A percentile compares a stretch with the other conserved stretches of the same genome.
These are phyloP conservation scores for Ascochyta clinopodiicola DNA, from an alignment of 2,329 filamentous ascomycete genomes.

Conservation along the genomic window DNA sequence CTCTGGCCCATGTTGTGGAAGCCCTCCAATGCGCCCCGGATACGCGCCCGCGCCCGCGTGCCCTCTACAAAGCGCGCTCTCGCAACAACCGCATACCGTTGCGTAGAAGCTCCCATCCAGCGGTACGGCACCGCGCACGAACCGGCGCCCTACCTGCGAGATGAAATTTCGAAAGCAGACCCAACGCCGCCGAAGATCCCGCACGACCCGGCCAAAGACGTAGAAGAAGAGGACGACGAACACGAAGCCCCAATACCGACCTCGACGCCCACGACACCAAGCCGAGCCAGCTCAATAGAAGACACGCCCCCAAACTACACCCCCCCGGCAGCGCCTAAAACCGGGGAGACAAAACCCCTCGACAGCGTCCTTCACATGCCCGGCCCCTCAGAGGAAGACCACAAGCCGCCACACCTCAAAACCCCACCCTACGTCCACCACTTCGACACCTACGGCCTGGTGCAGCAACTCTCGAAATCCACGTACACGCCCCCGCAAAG, in stretches of 20 bases:
- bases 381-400: conserved; percentile 45
- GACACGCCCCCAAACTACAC: conserved; percentile 17
- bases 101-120: conserved; percentile 42
- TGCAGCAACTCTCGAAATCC: conserved; percentile 75
- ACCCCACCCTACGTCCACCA: conserved; percentile 88
- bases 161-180: conserved; percentile 17
- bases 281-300: conserved; percentile 20
- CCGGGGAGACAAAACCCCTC: conserved; percentile 41
- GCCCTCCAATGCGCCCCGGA: conserved; percentile 32
- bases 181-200: conserved; percentile 6
- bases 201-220: conserved; percentile 23
- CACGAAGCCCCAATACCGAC: conserved; percentile 15
- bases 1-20: conserved; percentile 56
- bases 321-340: conserved; percentile 33
- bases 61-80: conserved; percentile 12
- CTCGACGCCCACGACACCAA: conserved; percentile 23
- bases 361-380: conserved; percentile 53
- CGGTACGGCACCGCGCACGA: conserved; percentile 58
- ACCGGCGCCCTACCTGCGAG: conserved; percentile 49
- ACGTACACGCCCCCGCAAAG: conserved; percentile 78
- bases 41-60: conserved; percentile 29
- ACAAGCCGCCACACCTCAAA: conserved; percentile 70
- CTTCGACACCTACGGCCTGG: conserved; percentile 92
- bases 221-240: conserved; percentile 37
- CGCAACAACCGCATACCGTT: conserved; percentile 34